These are phyloP conservation scores for Trichoderma lentiforme DNA, from an alignment of 2,329 filamentous ascomycete genomes.

Conservation along the genomic window DNA sequence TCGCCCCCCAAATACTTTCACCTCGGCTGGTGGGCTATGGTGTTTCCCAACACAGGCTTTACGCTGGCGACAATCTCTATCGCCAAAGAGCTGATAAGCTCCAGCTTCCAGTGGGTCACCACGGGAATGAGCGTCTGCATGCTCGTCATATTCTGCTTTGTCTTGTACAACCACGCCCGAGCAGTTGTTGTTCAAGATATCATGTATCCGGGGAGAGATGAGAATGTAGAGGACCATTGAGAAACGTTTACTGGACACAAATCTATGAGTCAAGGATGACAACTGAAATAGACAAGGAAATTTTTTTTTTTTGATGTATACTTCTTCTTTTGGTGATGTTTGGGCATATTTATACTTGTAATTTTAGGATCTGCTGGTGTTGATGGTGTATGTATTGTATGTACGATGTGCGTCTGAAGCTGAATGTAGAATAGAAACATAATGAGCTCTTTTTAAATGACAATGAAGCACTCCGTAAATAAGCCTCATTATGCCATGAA, in stretches of 20 bases:
- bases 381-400: not conserved
- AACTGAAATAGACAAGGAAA: not conserved
- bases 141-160: conserved; percentile 40
- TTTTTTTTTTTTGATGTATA: not conserved
- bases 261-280: not conserved
- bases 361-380: not conserved
- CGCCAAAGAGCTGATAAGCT: conserved; percentile 45
- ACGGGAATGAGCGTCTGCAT: conserved; percentile 50
- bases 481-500: too few species aligned
- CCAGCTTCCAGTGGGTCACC: conserved; percentile 45
- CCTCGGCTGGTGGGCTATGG: conserved; percentile 62
- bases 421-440: not conserved
- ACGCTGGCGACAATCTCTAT: conserved; percentile 55
- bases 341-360: not conserved
- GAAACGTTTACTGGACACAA: not conserved
- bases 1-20: conserved; percentile 51
- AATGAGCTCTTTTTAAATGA: not conserved
- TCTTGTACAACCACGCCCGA: conserved; percentile 42
- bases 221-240: conserved; percentile 46
- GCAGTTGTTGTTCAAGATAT: conserved; percentile 52
- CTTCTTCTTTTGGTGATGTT: not conserved
- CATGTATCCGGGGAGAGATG: conserved; percentile 53
- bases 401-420: not conserved
- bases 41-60: conserved; percentile 61
- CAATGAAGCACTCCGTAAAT: not conserved